Evolutionary conservation across 345 rosid species (phyloP).

Genomic region (Populus nigra): DNA sequence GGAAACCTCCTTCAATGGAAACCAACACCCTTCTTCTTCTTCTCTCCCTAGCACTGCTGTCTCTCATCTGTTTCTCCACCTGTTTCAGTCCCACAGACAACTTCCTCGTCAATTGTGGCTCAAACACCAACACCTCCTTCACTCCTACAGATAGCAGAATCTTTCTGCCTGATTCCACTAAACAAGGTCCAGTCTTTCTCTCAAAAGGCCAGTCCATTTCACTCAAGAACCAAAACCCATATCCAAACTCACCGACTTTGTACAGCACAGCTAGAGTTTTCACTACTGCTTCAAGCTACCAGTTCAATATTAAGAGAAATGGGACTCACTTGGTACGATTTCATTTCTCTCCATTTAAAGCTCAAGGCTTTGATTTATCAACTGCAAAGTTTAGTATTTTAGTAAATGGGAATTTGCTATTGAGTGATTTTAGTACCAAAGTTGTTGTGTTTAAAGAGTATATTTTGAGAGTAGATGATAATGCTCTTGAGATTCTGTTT

Average conservation of each 20-base stretch:
- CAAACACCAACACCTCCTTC: conserved; percentile 48
- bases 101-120: conserved; percentile 80
- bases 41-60: conserved; percentile 29
- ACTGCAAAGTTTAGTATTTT: conserved; percentile 56
- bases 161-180: conserved; percentile 57
- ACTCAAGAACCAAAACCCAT: conserved; percentile 46
- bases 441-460: conserved; percentile 53
- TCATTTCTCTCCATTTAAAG: conserved; percentile 81
- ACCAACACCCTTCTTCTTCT: conserved; percentile 18
- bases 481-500: conserved; percentile 47
- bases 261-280: conserved; percentile 72
- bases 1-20: conserved; percentile 32
- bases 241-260: conserved; percentile 45
- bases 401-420: conserved; percentile 46
- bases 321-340: conserved; percentile 81
- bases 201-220: conserved; percentile 46
- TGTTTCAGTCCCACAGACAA: conserved; percentile 66
- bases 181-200: conserved; percentile 37
- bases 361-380: conserved; percentile 41
- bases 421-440: conserved; percentile 44
- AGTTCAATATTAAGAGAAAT: conserved; percentile 42
- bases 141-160: conserved; percentile 40
- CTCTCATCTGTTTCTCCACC: conserved; percentile 23
- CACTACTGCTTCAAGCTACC: conserved; percentile 43
- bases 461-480: conserved; percentile 36